phyloP scores from a whole-genome alignment of 208 protist genomes.

The Borovskyia barvae region DNA sequence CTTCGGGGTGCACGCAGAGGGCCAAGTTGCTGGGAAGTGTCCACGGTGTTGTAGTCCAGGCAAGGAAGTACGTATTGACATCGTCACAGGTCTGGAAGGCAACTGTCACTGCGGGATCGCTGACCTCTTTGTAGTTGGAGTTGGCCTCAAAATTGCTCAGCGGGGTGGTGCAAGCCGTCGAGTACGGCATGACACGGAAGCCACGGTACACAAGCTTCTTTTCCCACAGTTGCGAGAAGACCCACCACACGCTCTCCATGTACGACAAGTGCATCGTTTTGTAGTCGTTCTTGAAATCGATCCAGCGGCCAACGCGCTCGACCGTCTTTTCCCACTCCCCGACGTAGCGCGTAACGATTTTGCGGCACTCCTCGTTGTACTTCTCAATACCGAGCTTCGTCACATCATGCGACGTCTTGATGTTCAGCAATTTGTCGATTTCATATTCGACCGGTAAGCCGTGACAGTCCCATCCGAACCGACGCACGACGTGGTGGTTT shows the following conservation, averaged over 20 bases:
- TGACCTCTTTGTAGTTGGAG: constrained; percentile 98
- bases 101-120: constrained; percentile 93
- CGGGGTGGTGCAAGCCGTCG: constrained; percentile 97
- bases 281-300: constrained; percentile 99
- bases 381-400: constrained; percentile 96
- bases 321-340: constrained; percentile 97
- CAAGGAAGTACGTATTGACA: constrained; percentile 90
- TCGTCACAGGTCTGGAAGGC: constrained; percentile 88
- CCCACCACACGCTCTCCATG: constrained; percentile 99
- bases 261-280: constrained; percentile 99
- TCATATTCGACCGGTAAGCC: constrained; percentile 99
- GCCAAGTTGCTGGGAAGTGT: constrained; percentile 99
- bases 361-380: constrained; percentile 98
- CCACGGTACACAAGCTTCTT: constrained; percentile 98
- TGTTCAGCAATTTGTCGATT: constrained; percentile 97
- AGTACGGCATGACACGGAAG: constrained; percentile 99
- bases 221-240: constrained; percentile 98
- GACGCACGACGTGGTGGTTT: constrained; percentile 97
- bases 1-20: constrained; percentile 97
- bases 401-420: constrained; percentile 95
- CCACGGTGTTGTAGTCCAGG: constrained; percentile 99
- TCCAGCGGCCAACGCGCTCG: constrained; percentile 97
- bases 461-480: constrained; percentile 99
- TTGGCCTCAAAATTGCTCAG: constrained; percentile 99
- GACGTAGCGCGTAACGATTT: constrained; percentile 99